Conservation (phyloP, 805 yeast species). For the Metschnikowia dekortorum region DNA sequence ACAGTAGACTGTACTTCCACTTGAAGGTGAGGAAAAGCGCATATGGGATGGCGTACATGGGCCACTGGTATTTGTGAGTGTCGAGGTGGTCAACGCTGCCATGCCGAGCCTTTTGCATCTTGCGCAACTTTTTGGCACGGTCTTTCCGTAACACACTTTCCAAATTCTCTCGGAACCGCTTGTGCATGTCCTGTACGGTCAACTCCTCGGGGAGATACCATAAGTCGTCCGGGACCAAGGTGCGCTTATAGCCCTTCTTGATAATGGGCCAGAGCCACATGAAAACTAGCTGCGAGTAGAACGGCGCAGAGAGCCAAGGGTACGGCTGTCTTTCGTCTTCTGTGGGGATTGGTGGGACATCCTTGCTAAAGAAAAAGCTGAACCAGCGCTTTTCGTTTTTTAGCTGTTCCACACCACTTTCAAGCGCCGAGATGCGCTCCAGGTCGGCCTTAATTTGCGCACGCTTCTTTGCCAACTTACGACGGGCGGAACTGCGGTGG, state of each 20-base stretch:
- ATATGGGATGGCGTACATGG: conserved; percentile 31
- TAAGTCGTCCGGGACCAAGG: conserved; percentile 36
- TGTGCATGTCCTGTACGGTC: conserved; percentile 34
- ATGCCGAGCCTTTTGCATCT: not conserved
- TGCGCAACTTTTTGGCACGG: conserved; percentile 17
- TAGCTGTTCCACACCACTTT: conserved; percentile 20
- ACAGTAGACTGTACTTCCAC: conserved; percentile 38
- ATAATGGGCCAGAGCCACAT: conserved; percentile 39
- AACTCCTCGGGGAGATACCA: conserved; percentile 33
- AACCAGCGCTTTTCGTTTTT: conserved; percentile 48
- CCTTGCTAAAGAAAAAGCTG: conserved; percentile 45
- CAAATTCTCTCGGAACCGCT: conserved; percentile 23
- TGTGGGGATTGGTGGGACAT: conserved; percentile 47
- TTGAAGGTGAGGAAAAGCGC: conserved; percentile 50
- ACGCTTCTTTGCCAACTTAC: not conserved
- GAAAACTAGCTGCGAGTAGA: conserved; percentile 37
- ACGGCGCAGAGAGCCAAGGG: conserved; percentile 36
- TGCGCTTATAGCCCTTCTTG: conserved; percentile 37
- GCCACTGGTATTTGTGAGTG: conserved; percentile 34
- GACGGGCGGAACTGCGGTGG: not conserved
- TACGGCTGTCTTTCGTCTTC: conserved; percentile 48
- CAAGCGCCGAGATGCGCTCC: conserved; percentile 3
- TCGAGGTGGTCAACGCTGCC: not conserved
- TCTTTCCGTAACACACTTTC: conserved; percentile 19
- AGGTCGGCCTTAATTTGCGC: not conserved